Evolutionary conservation across 495 filamentous ascomycete species (phyloP).

Genomic region (Aspergillus indologenus): DNA sequence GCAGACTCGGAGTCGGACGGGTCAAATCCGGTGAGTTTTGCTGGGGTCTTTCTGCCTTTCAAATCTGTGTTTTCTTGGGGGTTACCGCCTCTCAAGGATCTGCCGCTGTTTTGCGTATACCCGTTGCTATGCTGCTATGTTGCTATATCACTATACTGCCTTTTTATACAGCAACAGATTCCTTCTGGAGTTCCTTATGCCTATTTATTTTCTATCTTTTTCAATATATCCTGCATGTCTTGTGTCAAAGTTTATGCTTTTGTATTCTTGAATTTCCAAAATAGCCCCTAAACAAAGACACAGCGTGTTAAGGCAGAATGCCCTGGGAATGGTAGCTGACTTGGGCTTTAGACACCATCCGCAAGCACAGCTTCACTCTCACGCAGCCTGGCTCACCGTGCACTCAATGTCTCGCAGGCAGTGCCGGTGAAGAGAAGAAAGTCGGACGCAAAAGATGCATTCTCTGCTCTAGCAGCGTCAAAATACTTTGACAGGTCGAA

Average conservation of each 20-base stretch:
- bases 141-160: not conserved
- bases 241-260: too few relatives aligned
- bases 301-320: not conserved
- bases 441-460: not conserved
- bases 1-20: slow-evolving; percentile 24
- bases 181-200: not conserved
- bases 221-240: too few relatives aligned
- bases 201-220: not conserved
- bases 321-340: slow-evolving; percentile 1
- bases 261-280: too few relatives aligned
- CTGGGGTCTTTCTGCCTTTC: not conserved
- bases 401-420: slow-evolving; percentile 10
- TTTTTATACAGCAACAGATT: too few relatives aligned
- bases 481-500: not conserved
- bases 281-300: not conserved
- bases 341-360: not conserved
- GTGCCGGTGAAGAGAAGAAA: not conserved
- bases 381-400: slow-evolving; percentile 8
- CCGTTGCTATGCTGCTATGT: not conserved
- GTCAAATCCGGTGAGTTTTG: slow-evolving; percentile 3
- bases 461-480: not conserved
- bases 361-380: not conserved
- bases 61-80: not conserved
- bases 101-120: not conserved
- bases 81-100: not conserved